Conservation (phyloP, 495 filamentous ascomycete species). For the Acidiella bohemica region DNA sequence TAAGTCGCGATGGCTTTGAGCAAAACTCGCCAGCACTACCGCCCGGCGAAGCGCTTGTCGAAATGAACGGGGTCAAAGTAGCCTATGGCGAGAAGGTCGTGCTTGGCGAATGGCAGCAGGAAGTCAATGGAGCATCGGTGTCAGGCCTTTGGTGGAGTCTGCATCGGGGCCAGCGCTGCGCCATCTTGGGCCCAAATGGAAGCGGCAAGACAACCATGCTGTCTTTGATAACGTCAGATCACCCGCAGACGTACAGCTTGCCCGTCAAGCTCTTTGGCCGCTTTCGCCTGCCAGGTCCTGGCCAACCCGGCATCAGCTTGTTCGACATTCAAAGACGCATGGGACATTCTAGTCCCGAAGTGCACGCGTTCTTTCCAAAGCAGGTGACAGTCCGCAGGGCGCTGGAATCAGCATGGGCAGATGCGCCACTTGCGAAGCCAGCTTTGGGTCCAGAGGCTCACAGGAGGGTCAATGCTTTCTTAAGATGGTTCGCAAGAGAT, state of each 20-base stretch:
- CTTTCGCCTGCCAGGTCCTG: slow-evolving; percentile 60
- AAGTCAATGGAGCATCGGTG: slow-evolving; percentile 32
- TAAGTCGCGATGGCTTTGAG: slow-evolving; percentile 13
- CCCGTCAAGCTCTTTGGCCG: slow-evolving; percentile 77
- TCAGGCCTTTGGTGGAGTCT: slow-evolving; percentile 72
- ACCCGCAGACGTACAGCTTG: slow-evolving; percentile 82
- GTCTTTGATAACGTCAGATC: slow-evolving; percentile 85
- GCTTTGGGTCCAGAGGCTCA: slow-evolving; percentile 41
- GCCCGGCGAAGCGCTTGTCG: slow-evolving; percentile 53
- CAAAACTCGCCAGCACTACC: slow-evolving; percentile 2
- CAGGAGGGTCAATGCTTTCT: slow-evolving; percentile 45
- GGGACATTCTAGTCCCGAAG: slow-evolving; percentile 85
- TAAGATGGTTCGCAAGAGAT: slow-evolving; percentile 63
- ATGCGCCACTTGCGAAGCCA: slow-evolving; percentile 65
- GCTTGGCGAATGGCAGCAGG: slow-evolving; percentile 64
- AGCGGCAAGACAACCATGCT: slow-evolving; percentile 80
- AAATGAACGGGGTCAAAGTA: slow-evolving; percentile 73
- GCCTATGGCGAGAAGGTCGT: slow-evolving; percentile 64
- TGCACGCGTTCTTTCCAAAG: slow-evolving; percentile 83
- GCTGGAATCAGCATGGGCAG: slow-evolving; percentile 75
- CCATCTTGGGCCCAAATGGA: slow-evolving; percentile 80
- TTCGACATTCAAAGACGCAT: slow-evolving; percentile 85
- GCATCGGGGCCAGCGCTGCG: slow-evolving; percentile 73
- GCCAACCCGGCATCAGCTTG: slow-evolving; percentile 63
- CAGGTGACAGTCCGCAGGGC: slow-evolving; percentile 59